phyloP scores from a whole-genome alignment of 2,329 filamentous ascomycete genomes.

The Pyricularia sp. region DNA sequence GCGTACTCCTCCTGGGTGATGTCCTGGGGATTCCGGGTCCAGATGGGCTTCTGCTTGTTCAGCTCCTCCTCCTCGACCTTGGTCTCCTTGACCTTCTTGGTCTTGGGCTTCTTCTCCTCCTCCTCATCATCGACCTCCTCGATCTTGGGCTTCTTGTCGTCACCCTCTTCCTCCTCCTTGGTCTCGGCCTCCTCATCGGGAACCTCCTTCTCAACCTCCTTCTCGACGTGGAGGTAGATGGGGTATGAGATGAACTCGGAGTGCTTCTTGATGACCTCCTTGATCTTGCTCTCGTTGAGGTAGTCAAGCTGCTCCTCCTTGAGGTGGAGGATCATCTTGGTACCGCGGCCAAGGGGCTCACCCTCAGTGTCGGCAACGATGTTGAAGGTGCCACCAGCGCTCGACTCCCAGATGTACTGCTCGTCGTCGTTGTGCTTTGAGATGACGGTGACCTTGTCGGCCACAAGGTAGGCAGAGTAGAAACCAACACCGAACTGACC shows the following conservation, averaged over 20 bases:
- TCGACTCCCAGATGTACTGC: slow-evolving; percentile 99
- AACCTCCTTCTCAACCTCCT: slow-evolving; percentile 99
- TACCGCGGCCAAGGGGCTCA: slow-evolving; percentile 84
- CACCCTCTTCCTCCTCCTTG: slow-evolving; percentile 58
- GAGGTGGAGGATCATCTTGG: slow-evolving; percentile 96
- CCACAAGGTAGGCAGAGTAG: slow-evolving; percentile 99
- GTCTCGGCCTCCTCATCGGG: slow-evolving; percentile 88
- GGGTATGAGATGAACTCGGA: slow-evolving; percentile 99
- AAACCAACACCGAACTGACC: slow-evolving; percentile 99
- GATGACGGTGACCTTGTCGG: slow-evolving; percentile 88
- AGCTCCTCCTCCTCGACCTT: slow-evolving; percentile 99
- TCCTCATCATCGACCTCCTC: slow-evolving; percentile 85
- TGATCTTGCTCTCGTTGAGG: slow-evolving; percentile 97
- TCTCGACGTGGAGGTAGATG: slow-evolving; percentile 98
- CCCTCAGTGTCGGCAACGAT: slow-evolving; percentile 85
- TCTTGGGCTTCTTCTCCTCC: slow-evolving; percentile 90
- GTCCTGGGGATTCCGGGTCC: slow-evolving; percentile 95
- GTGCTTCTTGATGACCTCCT: slow-evolving; percentile 99
- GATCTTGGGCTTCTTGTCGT: slow-evolving; percentile 92
- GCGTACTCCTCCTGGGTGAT: slow-evolving; percentile 96
- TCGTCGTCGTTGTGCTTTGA: slow-evolving; percentile 99
- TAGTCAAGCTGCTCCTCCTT: slow-evolving; percentile 99
- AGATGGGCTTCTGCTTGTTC: slow-evolving; percentile 99
- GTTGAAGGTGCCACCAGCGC: slow-evolving; percentile 94
- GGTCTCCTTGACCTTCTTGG: slow-evolving; percentile 98